These are phyloP conservation scores for Cladophialophora yegresii DNA, from an alignment of 2,329 filamentous ascomycete species.

Conservation along the genomic window DNA sequence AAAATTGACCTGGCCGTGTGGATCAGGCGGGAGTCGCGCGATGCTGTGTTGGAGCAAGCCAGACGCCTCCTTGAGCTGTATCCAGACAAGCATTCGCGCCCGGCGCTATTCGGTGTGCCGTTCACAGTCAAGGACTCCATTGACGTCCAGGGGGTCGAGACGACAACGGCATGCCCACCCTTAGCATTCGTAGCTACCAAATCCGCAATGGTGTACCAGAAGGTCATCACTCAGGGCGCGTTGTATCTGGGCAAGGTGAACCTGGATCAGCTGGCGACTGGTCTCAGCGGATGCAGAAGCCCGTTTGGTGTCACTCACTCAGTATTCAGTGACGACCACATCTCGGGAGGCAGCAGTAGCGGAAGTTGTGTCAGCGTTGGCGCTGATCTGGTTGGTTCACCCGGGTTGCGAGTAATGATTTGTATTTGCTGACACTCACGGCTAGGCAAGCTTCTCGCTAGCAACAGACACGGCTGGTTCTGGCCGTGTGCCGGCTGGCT, in stretches of 20 bases:
- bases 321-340: constrained; percentile 52
- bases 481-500: constrained; percentile 38
- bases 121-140: constrained; percentile 55
- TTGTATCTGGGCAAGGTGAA: constrained; percentile 61
- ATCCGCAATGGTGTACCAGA: constrained; percentile 52
- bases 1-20: constrained; percentile 54
- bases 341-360: constrained; percentile 60
- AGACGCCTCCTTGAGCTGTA: constrained; percentile 47
- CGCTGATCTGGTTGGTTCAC: constrained; percentile 48
- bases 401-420: not conserved
- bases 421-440: constrained; percentile 9
- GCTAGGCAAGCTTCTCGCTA: constrained; percentile 52
- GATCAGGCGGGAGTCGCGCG: constrained; percentile 50
- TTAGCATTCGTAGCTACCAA: constrained; percentile 53
- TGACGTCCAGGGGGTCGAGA: constrained; percentile 49
- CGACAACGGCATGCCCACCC: constrained; percentile 52
- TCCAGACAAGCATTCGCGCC: constrained; percentile 44
- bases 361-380: constrained; percentile 59
- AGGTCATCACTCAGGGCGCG: constrained; percentile 54
- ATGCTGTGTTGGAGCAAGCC: constrained; percentile 47
- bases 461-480: constrained; percentile 43
- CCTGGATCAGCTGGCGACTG: constrained; percentile 64
- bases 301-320: constrained; percentile 60
- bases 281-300: constrained; percentile 60
- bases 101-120: constrained; percentile 54